phyloP scores from a whole-genome alignment of 2,329 filamentous ascomycete species.

The Clonostachys rhizophaga region DNA sequence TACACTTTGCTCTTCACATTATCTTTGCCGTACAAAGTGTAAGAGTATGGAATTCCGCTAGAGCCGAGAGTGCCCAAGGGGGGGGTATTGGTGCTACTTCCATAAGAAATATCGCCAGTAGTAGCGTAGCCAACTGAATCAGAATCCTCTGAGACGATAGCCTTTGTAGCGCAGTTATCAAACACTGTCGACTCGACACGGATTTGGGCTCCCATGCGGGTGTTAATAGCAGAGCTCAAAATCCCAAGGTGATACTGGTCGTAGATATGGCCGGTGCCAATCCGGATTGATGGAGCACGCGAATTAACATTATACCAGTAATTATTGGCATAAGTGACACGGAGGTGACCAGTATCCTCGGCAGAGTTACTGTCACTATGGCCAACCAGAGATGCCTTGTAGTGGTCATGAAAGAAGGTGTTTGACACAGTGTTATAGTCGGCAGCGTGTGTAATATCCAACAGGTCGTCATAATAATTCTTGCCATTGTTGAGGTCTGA shows the following conservation, averaged over 20 bases:
- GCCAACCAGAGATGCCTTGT: constrained; percentile 53
- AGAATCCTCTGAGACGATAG: constrained; percentile 28
- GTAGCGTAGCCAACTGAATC: constrained; percentile 29
- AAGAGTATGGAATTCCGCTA: constrained; percentile 4
- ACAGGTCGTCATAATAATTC: constrained; percentile 31
- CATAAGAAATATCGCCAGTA: constrained; percentile 30
- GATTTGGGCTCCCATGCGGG: constrained; percentile 44
- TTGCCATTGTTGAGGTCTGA: constrained; percentile 25
- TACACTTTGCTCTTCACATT: constrained; percentile 1
- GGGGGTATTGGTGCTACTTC: constrained; percentile 32
- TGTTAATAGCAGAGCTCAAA: constrained; percentile 41
- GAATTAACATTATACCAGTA: constrained; percentile 55
- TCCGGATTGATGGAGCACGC: constrained; percentile 51
- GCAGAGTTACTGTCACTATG: constrained; percentile 52
- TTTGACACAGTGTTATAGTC: constrained; percentile 34
- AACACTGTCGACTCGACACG: constrained; percentile 48
- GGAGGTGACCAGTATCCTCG: constrained; percentile 52
- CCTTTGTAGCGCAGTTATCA: constrained; percentile 21
- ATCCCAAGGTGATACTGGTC: constrained; percentile 35
- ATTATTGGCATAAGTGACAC: constrained; percentile 56
- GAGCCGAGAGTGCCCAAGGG: constrained; percentile 3
- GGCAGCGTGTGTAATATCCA: constrained; percentile 33
- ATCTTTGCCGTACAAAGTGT: not conserved
- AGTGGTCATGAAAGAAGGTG: constrained; percentile 34
- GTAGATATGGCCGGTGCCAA: constrained; percentile 50